These are phyloP conservation scores for Neolentinus lepideus DNA, from an alignment of 1,284 basidiomycete genomes.

Conservation along the genomic window DNA sequence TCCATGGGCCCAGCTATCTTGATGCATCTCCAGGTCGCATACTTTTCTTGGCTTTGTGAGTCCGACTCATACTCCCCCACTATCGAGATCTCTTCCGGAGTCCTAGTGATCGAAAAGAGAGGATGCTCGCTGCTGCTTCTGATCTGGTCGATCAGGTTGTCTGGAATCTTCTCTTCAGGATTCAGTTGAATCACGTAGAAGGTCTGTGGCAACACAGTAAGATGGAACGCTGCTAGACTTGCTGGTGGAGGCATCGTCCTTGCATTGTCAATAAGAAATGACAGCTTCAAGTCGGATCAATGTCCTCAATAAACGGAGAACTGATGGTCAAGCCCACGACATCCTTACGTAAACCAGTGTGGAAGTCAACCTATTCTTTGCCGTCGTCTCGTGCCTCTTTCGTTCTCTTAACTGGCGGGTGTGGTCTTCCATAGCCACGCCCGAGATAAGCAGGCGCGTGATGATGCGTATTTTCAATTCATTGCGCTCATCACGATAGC, in stretches of 20 bases:
- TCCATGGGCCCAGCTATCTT: slow-evolving; percentile 62
- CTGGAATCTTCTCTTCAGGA: slow-evolving; percentile 18
- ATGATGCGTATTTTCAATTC: not conserved
- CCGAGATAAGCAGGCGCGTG: too few relatives aligned
- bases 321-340: too few relatives aligned
- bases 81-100: slow-evolving; percentile 53
- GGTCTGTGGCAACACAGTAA: slow-evolving; percentile 42
- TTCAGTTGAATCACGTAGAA: slow-evolving; percentile 55
- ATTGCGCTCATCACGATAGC: not conserved
- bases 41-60: slow-evolving; percentile 10
- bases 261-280: slow-evolving; percentile 11
- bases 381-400: too few relatives aligned
- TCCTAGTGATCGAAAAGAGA: slow-evolving; percentile 54
- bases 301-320: too few relatives aligned
- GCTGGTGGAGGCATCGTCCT: slow-evolving; percentile 41
- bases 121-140: slow-evolving; percentile 8
- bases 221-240: slow-evolving; percentile 36
- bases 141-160: slow-evolving; percentile 9
- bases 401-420: too few relatives aligned
- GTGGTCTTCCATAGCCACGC: too few relatives aligned
- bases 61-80: slow-evolving; percentile 35
- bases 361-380: too few relatives aligned
- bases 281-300: too few relatives aligned
- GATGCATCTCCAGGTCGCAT: slow-evolving; percentile 47
- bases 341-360: too few relatives aligned